Conservation (phyloP, 192 early-diverging fungal genomes). For the Dissophora ornata region DNA sequence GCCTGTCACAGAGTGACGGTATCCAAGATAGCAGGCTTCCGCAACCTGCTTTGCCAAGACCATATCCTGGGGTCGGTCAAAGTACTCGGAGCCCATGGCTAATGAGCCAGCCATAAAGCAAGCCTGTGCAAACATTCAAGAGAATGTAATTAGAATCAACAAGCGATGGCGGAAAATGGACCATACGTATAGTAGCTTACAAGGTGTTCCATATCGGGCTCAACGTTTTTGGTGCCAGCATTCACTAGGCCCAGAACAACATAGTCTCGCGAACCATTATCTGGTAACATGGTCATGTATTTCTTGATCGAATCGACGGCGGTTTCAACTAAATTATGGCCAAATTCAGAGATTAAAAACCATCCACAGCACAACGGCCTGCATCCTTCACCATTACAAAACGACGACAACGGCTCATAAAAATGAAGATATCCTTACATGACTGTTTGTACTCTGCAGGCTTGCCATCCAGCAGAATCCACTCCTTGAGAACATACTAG, state of each 20-base stretch:
- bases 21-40: conserved; percentile 62
- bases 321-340: conserved; percentile 51
- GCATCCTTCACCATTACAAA: too few species aligned
- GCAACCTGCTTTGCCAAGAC: conserved; percentile 52
- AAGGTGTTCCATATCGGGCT: conserved; percentile 46
- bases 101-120: conserved; percentile 68
- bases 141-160: too few species aligned
- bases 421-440: conserved; percentile 26
- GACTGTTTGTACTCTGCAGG: conserved; percentile 43
- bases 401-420: too few species aligned
- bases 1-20: conserved; percentile 58
- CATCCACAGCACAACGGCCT: too few species aligned
- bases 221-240: conserved; percentile 8
- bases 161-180: too few species aligned
- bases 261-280: conserved; percentile 19
- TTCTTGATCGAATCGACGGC: conserved; percentile 37
- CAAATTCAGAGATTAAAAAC: too few species aligned
- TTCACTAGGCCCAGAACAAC: conserved; percentile 29
- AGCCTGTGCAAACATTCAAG: conserved; percentile 53
- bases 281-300: conserved; percentile 35
- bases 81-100: conserved; percentile 59
- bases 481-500: conserved; percentile 68
- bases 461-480: conserved; percentile 55
- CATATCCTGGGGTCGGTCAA: conserved; percentile 48
- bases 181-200: conserved; percentile 30